Percentiles rank a stretch among this genome's conserved stretches.
phyloP scores from a whole-genome alignment of 768 basidiomycete species.

The Chalciporus sphaerocephalus region DNA sequence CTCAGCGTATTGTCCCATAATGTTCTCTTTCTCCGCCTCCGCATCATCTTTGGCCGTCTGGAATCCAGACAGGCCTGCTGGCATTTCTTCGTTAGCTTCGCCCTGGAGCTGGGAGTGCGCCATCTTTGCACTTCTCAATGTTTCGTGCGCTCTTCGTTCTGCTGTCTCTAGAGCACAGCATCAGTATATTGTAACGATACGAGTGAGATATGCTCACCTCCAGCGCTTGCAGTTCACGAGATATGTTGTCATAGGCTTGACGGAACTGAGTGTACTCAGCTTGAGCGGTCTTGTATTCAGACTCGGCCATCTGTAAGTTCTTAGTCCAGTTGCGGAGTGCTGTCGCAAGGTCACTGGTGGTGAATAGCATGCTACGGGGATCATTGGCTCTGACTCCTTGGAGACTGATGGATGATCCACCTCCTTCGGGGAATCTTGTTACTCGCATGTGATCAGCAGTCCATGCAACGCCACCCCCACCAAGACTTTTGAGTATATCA shows the following conservation, averaged over 20 bases:
- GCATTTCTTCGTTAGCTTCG: conserved; percentile 67
- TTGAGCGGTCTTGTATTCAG: conserved; percentile 31
- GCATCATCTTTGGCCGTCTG: conserved; percentile 52
- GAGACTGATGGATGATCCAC: conserved; percentile 49
- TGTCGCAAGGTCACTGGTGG: conserved; percentile 45
- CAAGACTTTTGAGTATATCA: conserved; percentile 38
- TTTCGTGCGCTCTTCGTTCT: conserved; percentile 22
- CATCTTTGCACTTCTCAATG: conserved; percentile 33
- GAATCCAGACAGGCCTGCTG: conserved; percentile 55
- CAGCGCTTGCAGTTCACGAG: conserved; percentile 30
- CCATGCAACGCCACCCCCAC: conserved; percentile 56
- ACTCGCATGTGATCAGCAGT: conserved; percentile 60
- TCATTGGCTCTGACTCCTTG: conserved; percentile 29
- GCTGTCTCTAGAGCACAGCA: conserved; percentile 9
- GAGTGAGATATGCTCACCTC: conserved; percentile 28
- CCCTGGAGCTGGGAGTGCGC: conserved; percentile 43
- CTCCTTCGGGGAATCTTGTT: conserved; percentile 63
- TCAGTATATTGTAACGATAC: not conserved
- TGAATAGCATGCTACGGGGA: conserved; percentile 46
- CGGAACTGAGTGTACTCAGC: conserved; percentile 28
- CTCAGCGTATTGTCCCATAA: conserved; percentile 47
- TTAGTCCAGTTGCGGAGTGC: conserved; percentile 44
- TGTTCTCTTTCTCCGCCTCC: conserved; percentile 45
- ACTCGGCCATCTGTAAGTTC: conserved; percentile 37
- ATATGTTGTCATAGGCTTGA: conserved; percentile 27